Base-by-base conservation (phyloP, 805 yeast genomes). In the Candida maesae region DNA sequence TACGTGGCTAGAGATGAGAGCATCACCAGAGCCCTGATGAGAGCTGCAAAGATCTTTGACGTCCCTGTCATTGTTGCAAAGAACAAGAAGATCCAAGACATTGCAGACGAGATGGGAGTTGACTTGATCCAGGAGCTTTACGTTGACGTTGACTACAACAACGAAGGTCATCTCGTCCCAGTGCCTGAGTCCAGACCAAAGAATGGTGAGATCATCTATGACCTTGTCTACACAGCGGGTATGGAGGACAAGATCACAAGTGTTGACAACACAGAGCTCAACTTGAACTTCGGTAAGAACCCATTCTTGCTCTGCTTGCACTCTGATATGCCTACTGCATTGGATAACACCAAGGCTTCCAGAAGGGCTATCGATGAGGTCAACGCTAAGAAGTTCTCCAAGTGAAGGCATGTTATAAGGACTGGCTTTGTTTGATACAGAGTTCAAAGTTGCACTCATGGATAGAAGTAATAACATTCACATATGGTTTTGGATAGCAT, bases 81-180 rank as follows among this genome's bases (percentile, higher is more conserved):
- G 18, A 28, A 28, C 31, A 28, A 28, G 31, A 28, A 13, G 18
- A 28, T 28, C 18, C 31, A 28, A 16, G 31, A 28, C 5, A 13
- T 28, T 28, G 31, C 31, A 14, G 31, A 28, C 5, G 31, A 28
- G 18, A 28, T 28, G 31, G 31, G 31, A n/a, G 31, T 28, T 14
- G 31, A 28, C 18, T 28, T 28, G 31, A 28, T 28, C 15, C 31
- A 28, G 31, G 31, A 28, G 12, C 18, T 28, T 8, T 28, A 28
- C 18, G 31, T 28, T 11, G 31, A 28, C 31, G 18, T 28, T 28
- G 31, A 28, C 18, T 28, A 28, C 18, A 18, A 28, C 18, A 28
- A 28, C 15, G 31, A 28, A 18, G 31, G 31, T 15, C 31, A 28
- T 12, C 31, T 28, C 7, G 31, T 28, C 31, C 31, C 31, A 6